Evolutionary conservation across 805 yeast species (phyloP), one percentile per base, ranked within the genome.

Genomic region (Kuraishia cidri): DNA sequence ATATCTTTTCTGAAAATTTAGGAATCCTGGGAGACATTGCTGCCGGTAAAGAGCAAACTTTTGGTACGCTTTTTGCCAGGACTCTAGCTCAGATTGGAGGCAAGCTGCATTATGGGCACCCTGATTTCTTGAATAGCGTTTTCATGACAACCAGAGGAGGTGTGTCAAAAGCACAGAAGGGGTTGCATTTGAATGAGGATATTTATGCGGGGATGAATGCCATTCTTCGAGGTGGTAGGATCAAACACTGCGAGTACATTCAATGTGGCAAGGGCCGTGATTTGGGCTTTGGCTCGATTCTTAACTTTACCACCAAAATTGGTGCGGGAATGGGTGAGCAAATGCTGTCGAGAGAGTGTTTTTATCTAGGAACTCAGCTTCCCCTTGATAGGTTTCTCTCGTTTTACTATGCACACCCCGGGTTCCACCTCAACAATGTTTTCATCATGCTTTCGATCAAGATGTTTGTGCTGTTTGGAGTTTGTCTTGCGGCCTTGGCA

Each of bases 241-340:
- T 83, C 43, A 79, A 80, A 47, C 92, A 83, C 47, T 78, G 85
- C 52, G 94, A 83, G 52, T 83, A 81, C 54, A 69, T 73, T 42
- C 94, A 83, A 48, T 83, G 94, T 59, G 94, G 94, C 37, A 83
- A 83, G 52, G 94, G 94, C 27, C 66, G 94, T 52, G 92, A 83
- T 60, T 65, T 83, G 48, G 92, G 94, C 4, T 82, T 83, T 55
- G 83, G 85, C 3, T 81, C 92, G 3, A 82, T 83, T 47, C 66
- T 80, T 54, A 82, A 80, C 52, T 83, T 83, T 57, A 80, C 84
- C 5, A 79, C 90, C 15, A 83, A 83, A 48, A 82, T 83, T 54
- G 94, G 94, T 30, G 85, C 92, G 34, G 94, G 92, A 37, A 83
- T 83, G 94, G 90, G 92, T 30, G 94, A 83, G 48, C 94, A 83